A percentile compares a stretch with the other conserved stretches of the same genome.
Evolutionary conservation across 2,329 filamentous ascomycete genomes (phyloP).

Genomic region (Apiospora pterosperma): DNA sequence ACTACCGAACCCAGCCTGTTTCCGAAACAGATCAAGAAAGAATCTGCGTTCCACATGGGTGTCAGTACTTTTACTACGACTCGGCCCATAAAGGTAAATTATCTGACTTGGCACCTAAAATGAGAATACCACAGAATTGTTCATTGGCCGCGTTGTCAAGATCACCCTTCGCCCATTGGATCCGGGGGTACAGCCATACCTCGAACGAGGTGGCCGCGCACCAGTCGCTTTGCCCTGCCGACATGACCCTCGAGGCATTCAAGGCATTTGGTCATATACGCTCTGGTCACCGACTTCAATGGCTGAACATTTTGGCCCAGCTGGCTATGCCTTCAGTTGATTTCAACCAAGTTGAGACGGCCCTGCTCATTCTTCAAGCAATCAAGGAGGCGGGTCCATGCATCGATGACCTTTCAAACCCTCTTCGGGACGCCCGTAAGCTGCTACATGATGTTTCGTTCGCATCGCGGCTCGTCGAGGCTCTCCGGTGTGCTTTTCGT

Average conservation of each 20-base stretch:
- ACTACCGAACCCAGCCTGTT: neutral
- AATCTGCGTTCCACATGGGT: neutral
- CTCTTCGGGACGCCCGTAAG: constrained; percentile 2
- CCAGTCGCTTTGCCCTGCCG: neutral
- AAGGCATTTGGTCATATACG: constrained; percentile 10
- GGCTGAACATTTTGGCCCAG: constrained; percentile 6
- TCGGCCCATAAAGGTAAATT: neutral
- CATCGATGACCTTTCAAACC: neutral
- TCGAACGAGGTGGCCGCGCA: constrained; percentile 6
- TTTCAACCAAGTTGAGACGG: constrained; percentile 2
- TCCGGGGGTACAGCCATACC: neutral
- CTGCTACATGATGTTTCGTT: neutral
- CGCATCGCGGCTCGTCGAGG: neutral
- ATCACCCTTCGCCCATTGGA: neutral
- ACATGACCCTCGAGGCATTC: constrained; percentile 4
- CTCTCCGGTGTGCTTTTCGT: neutral
- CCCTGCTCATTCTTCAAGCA: constrained; percentile 2
- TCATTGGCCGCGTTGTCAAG: constrained; percentile 5
- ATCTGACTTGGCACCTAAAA: neutral
- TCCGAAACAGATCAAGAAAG: neutral
- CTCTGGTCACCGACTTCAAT: constrained; percentile 7
- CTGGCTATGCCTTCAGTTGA: constrained; percentile 2
- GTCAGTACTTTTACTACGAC: constrained; percentile 7
- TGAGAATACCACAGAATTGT: neutral
- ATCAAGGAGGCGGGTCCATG: constrained; percentile 5